phyloP scores from a whole-genome alignment of 169 alveolate species.

The Theileria sp. region DNA sequence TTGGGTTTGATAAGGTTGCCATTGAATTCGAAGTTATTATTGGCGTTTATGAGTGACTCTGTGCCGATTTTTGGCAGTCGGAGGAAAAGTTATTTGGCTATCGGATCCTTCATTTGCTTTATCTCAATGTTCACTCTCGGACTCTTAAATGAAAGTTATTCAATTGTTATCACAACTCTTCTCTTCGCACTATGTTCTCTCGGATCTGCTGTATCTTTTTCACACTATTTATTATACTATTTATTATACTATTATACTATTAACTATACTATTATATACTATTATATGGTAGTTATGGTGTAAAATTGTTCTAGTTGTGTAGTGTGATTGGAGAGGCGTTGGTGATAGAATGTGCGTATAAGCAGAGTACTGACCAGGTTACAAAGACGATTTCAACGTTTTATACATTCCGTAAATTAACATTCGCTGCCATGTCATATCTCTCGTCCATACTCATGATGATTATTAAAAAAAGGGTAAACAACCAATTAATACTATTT shows the following conservation, averaged over 20 bases:
- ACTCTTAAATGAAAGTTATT: constrained; percentile 40
- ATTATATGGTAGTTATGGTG: too few species aligned
- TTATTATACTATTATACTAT: background rate
- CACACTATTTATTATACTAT: background rate
- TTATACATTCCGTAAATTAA: constrained; percentile 79
- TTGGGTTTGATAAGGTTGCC: constrained; percentile 81
- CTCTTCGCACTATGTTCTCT: constrained; percentile 69
- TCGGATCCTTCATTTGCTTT: constrained; percentile 77
- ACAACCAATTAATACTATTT: background rate
- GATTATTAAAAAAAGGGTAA: constrained; percentile 54
- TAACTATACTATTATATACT: background rate
- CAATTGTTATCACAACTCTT: constrained; percentile 62
- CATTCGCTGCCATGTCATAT: constrained; percentile 82
- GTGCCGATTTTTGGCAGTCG: constrained; percentile 82
- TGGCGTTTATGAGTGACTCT: constrained; percentile 82
- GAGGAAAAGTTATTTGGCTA: constrained; percentile 79
- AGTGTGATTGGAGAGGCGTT: constrained; percentile 88
- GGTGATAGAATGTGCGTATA: constrained; percentile 82
- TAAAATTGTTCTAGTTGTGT: constrained; percentile 49
- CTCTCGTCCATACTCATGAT: constrained; percentile 73
- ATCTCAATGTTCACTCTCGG: constrained; percentile 59
- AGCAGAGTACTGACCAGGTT: constrained; percentile 56
- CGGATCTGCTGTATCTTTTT: constrained; percentile 69
- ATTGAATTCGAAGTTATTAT: constrained; percentile 80
- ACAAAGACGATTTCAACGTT: constrained; percentile 76